Percentiles rank a stretch among this genome's conserved stretches.
Conservation (phyloP, 1,284 basidiomycete species). For the Sporisorium exsertum region DNA sequence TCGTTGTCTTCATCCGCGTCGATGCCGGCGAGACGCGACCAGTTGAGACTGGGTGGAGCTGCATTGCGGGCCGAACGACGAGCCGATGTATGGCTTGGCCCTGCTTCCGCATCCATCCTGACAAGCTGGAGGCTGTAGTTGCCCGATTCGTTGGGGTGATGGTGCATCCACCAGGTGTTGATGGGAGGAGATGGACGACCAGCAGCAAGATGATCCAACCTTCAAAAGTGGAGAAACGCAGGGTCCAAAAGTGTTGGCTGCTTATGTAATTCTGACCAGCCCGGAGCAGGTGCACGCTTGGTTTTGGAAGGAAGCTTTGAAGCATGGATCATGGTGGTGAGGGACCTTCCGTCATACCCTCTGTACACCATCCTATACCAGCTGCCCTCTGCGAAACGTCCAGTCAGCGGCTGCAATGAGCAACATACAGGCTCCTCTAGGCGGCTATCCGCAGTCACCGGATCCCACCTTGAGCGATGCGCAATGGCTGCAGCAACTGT, state of each 20-base stretch:
- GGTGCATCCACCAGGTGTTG: neutral
- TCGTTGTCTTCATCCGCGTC: constrained; percentile 32
- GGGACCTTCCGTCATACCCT: neutral
- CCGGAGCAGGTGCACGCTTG: neutral
- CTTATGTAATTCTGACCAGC: constrained; percentile 31
- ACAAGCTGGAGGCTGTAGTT: too few species aligned
- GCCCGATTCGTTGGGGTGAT: neutral
- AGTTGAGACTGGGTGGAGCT: constrained; percentile 12
- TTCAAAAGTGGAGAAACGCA: constrained; percentile 20
- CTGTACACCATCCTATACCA: constrained; percentile 1
- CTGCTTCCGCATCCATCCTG: constrained; percentile 26
- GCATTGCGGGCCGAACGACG: constrained; percentile 26
- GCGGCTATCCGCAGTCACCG: constrained; percentile 43
- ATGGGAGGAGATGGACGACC: neutral
- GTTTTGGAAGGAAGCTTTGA: constrained; percentile 3
- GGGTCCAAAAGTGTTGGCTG: constrained; percentile 21
- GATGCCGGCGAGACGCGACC: constrained; percentile 31
- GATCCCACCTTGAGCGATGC: constrained; percentile 48
- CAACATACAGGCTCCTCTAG: constrained; percentile 8
- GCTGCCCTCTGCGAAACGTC: neutral
- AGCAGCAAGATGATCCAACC: neutral
- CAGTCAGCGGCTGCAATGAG: constrained; percentile 16
- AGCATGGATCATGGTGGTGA: neutral
- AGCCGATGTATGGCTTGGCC: constrained; percentile 14
- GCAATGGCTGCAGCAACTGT: constrained; percentile 47